Conservation (phyloP, 306 rosid species). For the Cajanus cajan region DNA sequence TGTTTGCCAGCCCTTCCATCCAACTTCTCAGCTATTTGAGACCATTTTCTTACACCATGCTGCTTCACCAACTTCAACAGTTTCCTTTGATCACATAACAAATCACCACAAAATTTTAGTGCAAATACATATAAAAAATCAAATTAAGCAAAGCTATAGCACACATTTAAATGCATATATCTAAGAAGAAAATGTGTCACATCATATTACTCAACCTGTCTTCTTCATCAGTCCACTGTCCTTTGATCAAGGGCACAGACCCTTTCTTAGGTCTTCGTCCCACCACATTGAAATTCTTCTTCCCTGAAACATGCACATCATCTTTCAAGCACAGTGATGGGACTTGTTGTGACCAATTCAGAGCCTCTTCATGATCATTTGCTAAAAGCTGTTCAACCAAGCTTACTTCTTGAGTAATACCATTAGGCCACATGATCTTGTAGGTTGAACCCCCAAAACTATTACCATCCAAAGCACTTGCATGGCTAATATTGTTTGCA, state of each 20-base stretch:
- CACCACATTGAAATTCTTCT: constrained; percentile 22
- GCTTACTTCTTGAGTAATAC: constrained; percentile 5
- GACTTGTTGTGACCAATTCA: constrained; percentile 37
- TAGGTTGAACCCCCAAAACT: constrained; percentile 33
- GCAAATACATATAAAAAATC: not conserved
- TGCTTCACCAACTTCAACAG: constrained; percentile 70
- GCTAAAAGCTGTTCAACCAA: constrained; percentile 21
- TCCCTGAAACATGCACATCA: constrained; percentile 10
- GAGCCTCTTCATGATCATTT: constrained; percentile 32
- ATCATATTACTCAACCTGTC: constrained; percentile 54
- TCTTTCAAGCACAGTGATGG: constrained; percentile 21
- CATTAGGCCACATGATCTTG: constrained; percentile 25
- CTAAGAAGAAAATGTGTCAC: not conserved
- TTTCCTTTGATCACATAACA: constrained; percentile 41
- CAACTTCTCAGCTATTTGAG: constrained; percentile 74
- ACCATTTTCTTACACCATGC: constrained; percentile 82
- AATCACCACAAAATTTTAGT: not conserved
- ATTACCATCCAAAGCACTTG: not conserved
- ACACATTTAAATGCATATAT: not conserved
- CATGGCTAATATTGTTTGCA: constrained; percentile 19
- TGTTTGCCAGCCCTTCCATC: constrained; percentile 89
- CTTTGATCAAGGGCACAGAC: constrained; percentile 56
- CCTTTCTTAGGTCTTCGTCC: constrained; percentile 50
- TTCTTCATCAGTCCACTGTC: constrained; percentile 90
- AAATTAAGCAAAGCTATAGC: not conserved